These are phyloP conservation scores for Scleroderma citrinum DNA, from an alignment of 768 basidiomycete species.

Conservation along the genomic window DNA sequence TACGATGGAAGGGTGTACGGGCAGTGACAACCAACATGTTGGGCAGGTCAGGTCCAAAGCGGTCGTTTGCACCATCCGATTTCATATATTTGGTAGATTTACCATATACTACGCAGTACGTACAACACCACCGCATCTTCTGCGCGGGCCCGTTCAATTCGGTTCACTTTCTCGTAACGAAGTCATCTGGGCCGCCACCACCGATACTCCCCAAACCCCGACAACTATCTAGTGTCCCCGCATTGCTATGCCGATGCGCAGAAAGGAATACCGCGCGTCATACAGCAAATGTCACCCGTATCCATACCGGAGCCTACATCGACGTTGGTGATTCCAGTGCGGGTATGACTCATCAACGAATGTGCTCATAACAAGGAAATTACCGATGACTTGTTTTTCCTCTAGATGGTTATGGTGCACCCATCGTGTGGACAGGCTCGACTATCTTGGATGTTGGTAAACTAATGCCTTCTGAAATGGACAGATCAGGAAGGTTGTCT, in stretches of 20 bases:
- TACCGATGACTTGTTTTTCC: not conserved
- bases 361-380: constrained; percentile 8
- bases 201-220: not conserved
- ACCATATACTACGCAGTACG: no score
- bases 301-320: not conserved
- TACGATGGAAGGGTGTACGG: not conserved
- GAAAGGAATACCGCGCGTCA: not conserved
- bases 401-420: no score
- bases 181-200: not conserved
- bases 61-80: no score
- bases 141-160: no score
- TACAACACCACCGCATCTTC: no score
- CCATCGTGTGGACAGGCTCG: no score
- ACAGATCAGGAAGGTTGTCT: not conserved
- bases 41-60: no score
- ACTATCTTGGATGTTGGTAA: no score
- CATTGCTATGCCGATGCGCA: no score
- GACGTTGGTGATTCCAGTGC: not conserved
- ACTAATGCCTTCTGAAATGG: not conserved
- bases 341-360: no score
- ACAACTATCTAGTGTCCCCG: not conserved
- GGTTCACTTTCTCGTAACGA: not conserved
- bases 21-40: not conserved
- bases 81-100: no score
- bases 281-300: not conserved